These are phyloP conservation scores for Parachaetomium inaequale DNA, from an alignment of 495 filamentous ascomycete genomes.

Conservation along the genomic window DNA sequence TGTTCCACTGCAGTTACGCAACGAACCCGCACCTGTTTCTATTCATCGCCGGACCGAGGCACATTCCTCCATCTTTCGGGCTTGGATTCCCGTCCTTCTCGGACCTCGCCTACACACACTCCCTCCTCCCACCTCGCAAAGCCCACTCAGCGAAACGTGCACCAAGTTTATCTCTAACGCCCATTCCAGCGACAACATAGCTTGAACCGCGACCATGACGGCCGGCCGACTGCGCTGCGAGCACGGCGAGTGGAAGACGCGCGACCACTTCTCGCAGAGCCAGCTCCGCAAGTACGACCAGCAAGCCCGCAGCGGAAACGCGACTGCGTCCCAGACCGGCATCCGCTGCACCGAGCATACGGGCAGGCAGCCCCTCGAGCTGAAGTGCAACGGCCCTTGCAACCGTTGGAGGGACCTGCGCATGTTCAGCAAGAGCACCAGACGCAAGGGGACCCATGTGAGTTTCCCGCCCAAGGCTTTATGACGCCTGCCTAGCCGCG, in stretches of 20 bases:
- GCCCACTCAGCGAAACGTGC: too few species aligned
- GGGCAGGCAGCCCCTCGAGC: slow-evolving; percentile 12
- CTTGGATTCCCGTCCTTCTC: too few species aligned
- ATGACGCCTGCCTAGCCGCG: not conserved
- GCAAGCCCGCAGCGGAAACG: slow-evolving; percentile 9
- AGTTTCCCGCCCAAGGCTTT: slow-evolving; percentile 24
- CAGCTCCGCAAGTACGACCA: slow-evolving; percentile 40
- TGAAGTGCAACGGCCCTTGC: slow-evolving; percentile 49
- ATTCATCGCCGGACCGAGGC: too few species aligned
- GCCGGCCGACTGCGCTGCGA: slow-evolving; percentile 33
- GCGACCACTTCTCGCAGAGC: slow-evolving; percentile 44
- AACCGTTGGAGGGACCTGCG: slow-evolving; percentile 42
- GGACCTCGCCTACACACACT: too few species aligned
- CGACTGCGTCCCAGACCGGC: slow-evolving; percentile 27
- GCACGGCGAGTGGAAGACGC: slow-evolving; percentile 37
- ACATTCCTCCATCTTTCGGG: too few species aligned
- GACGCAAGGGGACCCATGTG: slow-evolving; percentile 49
- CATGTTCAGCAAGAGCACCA: slow-evolving; percentile 56
- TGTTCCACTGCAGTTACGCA: too few species aligned
- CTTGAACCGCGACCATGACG: not conserved
- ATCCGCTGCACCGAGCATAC: slow-evolving; percentile 30
- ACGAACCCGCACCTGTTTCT: too few species aligned
- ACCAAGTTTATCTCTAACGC: not conserved
- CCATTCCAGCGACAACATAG: not conserved
- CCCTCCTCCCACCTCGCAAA: too few species aligned